Evolutionary conservation across 176 grass and related monocot genomes (phyloP).

Genomic region (Cenchrus fungigraminus): DNA sequence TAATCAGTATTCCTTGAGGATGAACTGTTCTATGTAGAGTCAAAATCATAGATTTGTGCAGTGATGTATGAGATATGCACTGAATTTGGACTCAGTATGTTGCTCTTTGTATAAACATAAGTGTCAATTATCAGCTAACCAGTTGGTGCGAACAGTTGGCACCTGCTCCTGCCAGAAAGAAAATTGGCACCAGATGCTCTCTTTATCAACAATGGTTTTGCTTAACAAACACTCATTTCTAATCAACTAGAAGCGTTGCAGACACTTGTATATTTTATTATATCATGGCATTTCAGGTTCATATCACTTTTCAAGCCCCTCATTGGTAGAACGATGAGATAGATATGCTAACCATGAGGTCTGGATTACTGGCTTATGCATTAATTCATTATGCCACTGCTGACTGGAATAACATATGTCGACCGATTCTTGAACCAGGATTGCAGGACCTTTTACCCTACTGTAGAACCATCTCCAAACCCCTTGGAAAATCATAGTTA

Average conservation of each 20-base stretch:
- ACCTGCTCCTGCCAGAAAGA: background rate
- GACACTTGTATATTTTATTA: background rate
- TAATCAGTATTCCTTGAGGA: constrained; percentile 1
- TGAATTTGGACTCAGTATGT: background rate
- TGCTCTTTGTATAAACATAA: constrained; percentile 5
- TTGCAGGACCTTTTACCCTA: background rate
- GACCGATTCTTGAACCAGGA: background rate
- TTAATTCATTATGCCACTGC: background rate
- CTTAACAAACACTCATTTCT: constrained; percentile 36
- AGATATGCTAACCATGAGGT: background rate
- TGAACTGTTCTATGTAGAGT: background rate
- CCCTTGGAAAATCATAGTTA: background rate
- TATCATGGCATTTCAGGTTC: background rate
- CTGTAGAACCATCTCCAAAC: background rate
- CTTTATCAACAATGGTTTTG: constrained; percentile 25
- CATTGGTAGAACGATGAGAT: background rate
- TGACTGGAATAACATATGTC: background rate
- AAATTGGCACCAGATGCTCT: background rate
- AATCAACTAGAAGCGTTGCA: constrained; percentile 1
- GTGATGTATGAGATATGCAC: background rate
- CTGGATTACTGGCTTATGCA: background rate
- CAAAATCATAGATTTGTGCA: background rate
- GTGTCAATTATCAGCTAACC: background rate
- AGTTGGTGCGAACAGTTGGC: constrained; percentile 27
- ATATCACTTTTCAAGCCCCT: constrained; percentile 9